Percentiles rank a stretch among this genome's conserved stretches.
phyloP scores from a whole-genome alignment of 805 yeast species.

The Cyberlindnera suaveolens region DNA sequence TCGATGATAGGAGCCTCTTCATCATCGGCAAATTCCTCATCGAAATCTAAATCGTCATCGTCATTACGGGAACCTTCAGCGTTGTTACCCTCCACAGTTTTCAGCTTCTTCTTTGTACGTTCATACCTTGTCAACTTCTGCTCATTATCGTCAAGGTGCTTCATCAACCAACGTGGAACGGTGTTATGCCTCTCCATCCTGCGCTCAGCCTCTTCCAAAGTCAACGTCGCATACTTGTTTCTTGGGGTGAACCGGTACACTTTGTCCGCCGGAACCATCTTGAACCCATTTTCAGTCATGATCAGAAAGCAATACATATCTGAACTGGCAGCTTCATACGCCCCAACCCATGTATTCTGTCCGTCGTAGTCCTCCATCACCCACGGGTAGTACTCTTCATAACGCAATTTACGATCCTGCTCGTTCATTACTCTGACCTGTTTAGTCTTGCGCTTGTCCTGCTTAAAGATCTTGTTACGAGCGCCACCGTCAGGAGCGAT shows the following conservation, averaged over 20 bases:
- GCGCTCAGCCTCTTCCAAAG: conserved; percentile 94
- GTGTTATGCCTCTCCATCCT: conserved; percentile 74
- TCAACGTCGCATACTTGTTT: conserved; percentile 87
- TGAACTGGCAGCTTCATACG: conserved; percentile 82
- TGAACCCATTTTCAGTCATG: conserved; percentile 66
- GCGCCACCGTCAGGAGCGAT: conserved; percentile 95
- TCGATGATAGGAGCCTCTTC: conserved; percentile 98
- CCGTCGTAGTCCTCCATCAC: conserved; percentile 96
- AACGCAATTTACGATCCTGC: conserved; percentile 73
- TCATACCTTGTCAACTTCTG: conserved; percentile 44
- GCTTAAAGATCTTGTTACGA: conserved; percentile 49
- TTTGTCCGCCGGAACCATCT: conserved; percentile 92
- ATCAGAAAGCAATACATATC: conserved; percentile 84
- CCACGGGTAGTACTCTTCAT: conserved; percentile 98
- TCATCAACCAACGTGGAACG: conserved; percentile 95
- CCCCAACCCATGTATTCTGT: conserved; percentile 89
- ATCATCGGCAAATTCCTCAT: conserved; percentile 97
- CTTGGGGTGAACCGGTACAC: conserved; percentile 91
- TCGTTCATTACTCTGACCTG: conserved; percentile 81
- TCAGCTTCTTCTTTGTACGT: conserved; percentile 39
- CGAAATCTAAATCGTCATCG: conserved; percentile 88
- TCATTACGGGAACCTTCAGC: conserved; percentile 51
- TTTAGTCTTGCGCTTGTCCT: conserved; percentile 77
- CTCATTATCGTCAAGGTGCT: conserved; percentile 66
- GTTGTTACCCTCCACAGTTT: conserved; percentile 40